Percentiles rank a stretch among this genome's conserved stretches.
Conservation (phyloP, 257 asterid species). For the Petrea volubilis region DNA sequence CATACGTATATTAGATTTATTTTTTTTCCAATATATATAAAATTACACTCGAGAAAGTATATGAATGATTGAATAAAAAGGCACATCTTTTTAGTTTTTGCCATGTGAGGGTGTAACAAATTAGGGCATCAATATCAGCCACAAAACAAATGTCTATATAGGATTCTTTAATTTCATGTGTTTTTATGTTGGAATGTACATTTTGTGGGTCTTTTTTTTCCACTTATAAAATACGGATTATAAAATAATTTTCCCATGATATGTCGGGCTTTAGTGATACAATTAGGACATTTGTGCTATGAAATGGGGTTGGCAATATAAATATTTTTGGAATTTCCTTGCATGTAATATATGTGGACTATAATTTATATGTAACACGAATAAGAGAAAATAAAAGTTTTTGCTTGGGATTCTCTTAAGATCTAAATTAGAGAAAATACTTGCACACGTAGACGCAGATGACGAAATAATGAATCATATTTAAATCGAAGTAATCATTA, state of each 20-base stretch:
- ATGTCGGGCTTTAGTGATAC: slow-evolving; percentile 26
- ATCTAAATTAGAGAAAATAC: neutral
- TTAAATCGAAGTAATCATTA: neutral
- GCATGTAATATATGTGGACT: neutral
- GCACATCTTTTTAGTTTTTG: neutral
- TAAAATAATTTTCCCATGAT: slow-evolving; percentile 25
- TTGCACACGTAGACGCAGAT: neutral
- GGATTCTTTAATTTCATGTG: neutral
- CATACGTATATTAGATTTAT: neutral
- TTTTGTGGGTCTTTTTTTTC: slow-evolving; percentile 4
- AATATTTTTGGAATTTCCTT: neutral
- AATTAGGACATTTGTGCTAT: neutral
- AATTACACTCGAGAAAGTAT: neutral
- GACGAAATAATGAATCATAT: neutral
- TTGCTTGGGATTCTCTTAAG: neutral
- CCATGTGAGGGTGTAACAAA: neutral
- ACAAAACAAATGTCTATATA: neutral
- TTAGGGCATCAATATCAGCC: neutral
- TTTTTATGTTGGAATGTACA: neutral
- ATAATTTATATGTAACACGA: neutral
- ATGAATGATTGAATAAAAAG: neutral
- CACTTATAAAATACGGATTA: slow-evolving; percentile 9
- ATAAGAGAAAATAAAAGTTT: no score
- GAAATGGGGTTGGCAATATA: neutral
- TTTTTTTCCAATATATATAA: neutral